phyloP scores from a whole-genome alignment of 257 asterid genomes.

The Solanum pimpinellifolium region DNA sequence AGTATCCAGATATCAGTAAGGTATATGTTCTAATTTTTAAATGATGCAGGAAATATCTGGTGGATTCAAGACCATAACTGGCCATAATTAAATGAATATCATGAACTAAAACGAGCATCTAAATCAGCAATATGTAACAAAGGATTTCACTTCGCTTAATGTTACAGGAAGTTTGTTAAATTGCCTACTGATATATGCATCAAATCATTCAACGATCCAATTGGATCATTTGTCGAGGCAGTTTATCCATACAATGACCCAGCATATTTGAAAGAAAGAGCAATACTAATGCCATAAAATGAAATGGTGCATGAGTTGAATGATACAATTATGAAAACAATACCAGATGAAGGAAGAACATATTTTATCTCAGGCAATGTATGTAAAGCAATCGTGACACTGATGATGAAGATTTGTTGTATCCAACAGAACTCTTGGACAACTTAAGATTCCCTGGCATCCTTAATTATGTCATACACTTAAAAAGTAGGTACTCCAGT shows the following conservation, averaged over 20 bases:
- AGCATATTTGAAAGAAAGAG: background rate
- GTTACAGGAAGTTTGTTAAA: background rate
- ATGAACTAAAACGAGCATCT: background rate
- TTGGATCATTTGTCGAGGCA: background rate
- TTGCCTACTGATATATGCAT: background rate
- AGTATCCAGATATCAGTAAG: background rate
- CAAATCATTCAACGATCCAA: background rate
- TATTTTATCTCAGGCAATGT: background rate
- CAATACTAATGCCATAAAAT: background rate
- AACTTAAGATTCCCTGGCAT: background rate
- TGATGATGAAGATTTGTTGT: background rate
- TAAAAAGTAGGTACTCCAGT: background rate
- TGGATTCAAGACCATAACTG: background rate
- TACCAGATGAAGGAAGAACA: background rate
- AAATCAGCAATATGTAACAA: background rate
- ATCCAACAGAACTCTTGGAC: background rate
- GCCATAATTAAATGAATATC: background rate
- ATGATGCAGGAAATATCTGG: background rate
- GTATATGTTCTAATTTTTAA: background rate
- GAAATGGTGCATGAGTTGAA: background rate
- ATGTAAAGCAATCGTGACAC: background rate
- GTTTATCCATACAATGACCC: background rate
- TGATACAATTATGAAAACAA: background rate
- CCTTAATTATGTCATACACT: background rate
- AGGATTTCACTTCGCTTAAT: background rate